phyloP scores from a whole-genome alignment of 768 basidiomycete genomes.

The Gloeopeniophorella convolvens region DNA sequence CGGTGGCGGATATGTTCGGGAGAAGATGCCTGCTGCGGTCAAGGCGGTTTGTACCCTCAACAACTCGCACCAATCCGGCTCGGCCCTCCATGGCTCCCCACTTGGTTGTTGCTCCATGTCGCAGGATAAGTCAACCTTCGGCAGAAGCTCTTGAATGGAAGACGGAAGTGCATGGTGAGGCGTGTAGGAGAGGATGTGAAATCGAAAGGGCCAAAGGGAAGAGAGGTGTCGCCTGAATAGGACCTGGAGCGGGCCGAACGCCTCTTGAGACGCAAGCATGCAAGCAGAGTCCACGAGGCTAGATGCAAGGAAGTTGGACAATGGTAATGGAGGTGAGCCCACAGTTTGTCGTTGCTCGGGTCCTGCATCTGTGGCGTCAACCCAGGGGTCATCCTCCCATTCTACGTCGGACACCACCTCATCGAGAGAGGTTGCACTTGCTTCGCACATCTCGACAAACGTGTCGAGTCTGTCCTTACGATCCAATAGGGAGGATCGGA shows the following conservation, averaged over 20 bases:
- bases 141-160: conserved; percentile 55
- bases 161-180: conserved; percentile 68
- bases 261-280: conserved; percentile 55
- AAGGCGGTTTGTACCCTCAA: conserved; percentile 39
- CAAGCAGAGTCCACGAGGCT: conserved; percentile 56
- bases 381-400: conserved; percentile 80
- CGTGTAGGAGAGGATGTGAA: conserved; percentile 62
- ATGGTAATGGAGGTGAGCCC: conserved; percentile 39
- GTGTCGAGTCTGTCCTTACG: conserved; percentile 67
- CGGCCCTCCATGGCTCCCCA: conserved; percentile 42
- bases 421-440: conserved; percentile 19
- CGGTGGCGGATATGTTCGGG: background rate
- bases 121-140: conserved; percentile 44
- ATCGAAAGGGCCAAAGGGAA: conserved; percentile 61
- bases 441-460: conserved; percentile 52
- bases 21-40: conserved; percentile 22
- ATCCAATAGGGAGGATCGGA: conserved; percentile 63
- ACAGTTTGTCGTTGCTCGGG: conserved; percentile 15
- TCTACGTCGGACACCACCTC: conserved; percentile 41
- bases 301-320: conserved; percentile 57
- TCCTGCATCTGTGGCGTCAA: conserved; percentile 37
- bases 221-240: conserved; percentile 53
- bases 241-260: conserved; percentile 50
- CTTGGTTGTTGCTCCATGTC: conserved; percentile 36
- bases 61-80: conserved; percentile 55